These are phyloP conservation scores for Rhodotorula diobovata DNA, from an alignment of 768 basidiomycete species.

Conservation along the genomic window DNA sequence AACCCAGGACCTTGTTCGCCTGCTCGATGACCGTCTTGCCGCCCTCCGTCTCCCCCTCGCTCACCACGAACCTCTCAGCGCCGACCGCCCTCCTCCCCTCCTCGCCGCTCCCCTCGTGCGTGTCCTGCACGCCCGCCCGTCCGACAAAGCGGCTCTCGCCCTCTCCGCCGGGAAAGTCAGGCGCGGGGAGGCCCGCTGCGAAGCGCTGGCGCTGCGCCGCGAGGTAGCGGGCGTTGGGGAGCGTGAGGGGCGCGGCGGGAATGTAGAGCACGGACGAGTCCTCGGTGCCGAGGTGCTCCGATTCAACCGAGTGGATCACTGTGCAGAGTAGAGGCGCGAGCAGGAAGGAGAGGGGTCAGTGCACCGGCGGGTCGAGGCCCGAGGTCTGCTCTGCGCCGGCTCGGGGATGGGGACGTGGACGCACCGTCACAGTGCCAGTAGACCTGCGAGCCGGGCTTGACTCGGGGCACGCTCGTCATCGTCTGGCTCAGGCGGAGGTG, in stretches of 20 bases:
- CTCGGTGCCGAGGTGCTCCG: constrained; percentile 35
- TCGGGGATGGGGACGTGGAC: background rate
- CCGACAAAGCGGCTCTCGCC: constrained; percentile 25
- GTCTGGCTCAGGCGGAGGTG: constrained; percentile 58
- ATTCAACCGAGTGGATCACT: constrained; percentile 40
- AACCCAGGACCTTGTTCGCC: constrained; percentile 20
- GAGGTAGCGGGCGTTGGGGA: constrained; percentile 16
- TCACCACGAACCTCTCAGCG: background rate
- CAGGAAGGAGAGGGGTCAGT: background rate
- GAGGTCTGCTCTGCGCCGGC: background rate
- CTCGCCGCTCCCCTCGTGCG: constrained; percentile 1
- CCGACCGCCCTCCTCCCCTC: constrained; percentile 18
- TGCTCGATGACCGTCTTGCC: constrained; percentile 17
- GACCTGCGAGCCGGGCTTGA: constrained; percentile 60
- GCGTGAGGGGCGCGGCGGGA: constrained; percentile 36
- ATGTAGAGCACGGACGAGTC: constrained; percentile 44
- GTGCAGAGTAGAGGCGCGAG: background rate
- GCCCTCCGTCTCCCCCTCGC: constrained; percentile 1
- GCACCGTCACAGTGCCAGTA: constrained; percentile 31
- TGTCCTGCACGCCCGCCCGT: constrained; percentile 1
- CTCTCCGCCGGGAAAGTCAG: constrained; percentile 31
- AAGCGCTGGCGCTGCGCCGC: constrained; percentile 11
- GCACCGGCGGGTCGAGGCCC: background rate
- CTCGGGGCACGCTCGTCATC: constrained; percentile 59
- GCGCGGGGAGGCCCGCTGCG: constrained; percentile 4